Base-by-base conservation (phyloP, 805 yeast genomes). In the Nakazawaea pomicola region DNA sequence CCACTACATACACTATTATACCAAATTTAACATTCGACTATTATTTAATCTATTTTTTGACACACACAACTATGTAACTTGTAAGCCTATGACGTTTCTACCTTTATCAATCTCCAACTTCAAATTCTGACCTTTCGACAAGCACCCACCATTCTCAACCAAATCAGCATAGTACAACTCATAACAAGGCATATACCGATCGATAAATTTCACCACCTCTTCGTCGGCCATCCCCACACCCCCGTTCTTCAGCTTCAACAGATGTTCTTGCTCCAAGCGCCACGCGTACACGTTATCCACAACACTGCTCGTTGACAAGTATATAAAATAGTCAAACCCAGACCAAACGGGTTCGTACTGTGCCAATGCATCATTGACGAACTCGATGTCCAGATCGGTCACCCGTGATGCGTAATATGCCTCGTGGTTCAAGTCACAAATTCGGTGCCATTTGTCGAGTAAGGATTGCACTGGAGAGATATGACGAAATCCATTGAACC, bases 401-500 rank as follows among this genome's bases (percentile, higher is more conserved):
- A n/a, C n/a, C n/a, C n/a, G n/a, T n/a, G n/a, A n/a, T n/a, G n/a
- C n/a, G n/a, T n/a, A n/a, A n/a, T n/a, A n/a, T n/a, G n/a, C n/a
- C n/a, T n/a, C n/a, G n/a, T n/a, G n/a, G n/a, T n/a, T n/a, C n/a
- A n/a, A n/a, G n/a, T n/a, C n/a, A n/a, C n/a, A n/a, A n/a, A n/a
- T n/a, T n/a, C n/a, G n/a, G n/a, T n/a, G n/a, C n/a, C n/a, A n/a
- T n/a, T n/a, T n/a, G n/a, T n/a, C n/a, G n/a, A n/a, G n/a, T n/a
- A n/a, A n/a, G n/a, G n/a, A n/a, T n/a, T n/a, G n/a, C n/a, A n/a
- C n/a, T n/a, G n/a, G n/a, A n/a, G n/a, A n/a, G n/a, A n/a, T n/a
- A n/a, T n/a, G n/a, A n/a, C 55, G 47, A 55, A 78, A 91, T 1
- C 98, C 98, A 18, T 78, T 72, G 63, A 90, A 88, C 99, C 99